phyloP scores from a whole-genome alignment of 2,329 filamentous ascomycete genomes.

The Cladosporium oxysporum region DNA sequence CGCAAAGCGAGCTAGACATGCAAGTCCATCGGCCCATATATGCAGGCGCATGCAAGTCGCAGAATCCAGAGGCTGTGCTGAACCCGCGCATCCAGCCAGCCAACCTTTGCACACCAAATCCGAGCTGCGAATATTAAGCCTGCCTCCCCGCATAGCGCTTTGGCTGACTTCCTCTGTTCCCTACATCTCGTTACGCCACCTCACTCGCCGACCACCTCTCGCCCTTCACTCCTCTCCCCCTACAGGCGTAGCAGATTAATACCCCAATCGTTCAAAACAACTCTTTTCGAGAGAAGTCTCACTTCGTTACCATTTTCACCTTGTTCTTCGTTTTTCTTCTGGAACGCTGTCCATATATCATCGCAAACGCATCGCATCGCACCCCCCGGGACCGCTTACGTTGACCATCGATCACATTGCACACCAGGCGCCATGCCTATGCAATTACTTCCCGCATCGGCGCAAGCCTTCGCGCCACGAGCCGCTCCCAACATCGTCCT shows the following conservation, averaged over 20 bases:
- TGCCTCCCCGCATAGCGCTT: constrained; percentile 19
- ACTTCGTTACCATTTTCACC: constrained; percentile 29
- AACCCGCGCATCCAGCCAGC: constrained; percentile 1
- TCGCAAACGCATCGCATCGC: constrained; percentile 31
- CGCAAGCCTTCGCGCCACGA: constrained; percentile 91
- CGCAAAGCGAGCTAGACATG: constrained; percentile 18
- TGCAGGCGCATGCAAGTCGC: constrained; percentile 18
- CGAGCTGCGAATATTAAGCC: constrained; percentile 14
- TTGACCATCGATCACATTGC: constrained; percentile 21
- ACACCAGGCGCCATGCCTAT: constrained; percentile 70
- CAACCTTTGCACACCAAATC: constrained; percentile 13
- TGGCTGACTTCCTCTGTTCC: constrained; percentile 10
- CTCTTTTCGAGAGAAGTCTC: constrained; percentile 30
- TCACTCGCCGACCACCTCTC: constrained; percentile 29
- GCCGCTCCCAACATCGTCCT: constrained; percentile 94
- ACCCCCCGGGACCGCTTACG: constrained; percentile 28
- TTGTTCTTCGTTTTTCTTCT: constrained; percentile 24
- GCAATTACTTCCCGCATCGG: constrained; percentile 90
- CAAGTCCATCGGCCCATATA: constrained; percentile 13
- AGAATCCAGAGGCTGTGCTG: constrained; percentile 20
- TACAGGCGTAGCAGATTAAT: constrained; percentile 32
- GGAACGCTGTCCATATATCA: constrained; percentile 31
- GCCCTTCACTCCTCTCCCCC: constrained; percentile 27
- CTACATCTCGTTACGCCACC: constrained; percentile 25
- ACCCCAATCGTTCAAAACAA: constrained; percentile 29